phyloP scores from a whole-genome alignment of 306 rosid species.

The Inga oerstediana region DNA sequence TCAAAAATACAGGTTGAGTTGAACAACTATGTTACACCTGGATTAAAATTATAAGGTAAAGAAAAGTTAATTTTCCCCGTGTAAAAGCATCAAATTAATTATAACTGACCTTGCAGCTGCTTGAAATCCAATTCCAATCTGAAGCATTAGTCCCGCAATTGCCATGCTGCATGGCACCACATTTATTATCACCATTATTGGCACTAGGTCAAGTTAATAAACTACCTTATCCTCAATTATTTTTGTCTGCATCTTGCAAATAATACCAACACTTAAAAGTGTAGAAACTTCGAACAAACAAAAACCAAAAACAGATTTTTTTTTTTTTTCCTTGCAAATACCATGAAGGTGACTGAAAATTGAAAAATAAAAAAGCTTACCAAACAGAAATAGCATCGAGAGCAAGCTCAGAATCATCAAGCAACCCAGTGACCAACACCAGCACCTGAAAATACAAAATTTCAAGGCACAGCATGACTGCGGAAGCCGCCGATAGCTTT shows the following conservation, averaged over 20 bases:
- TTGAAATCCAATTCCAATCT: constrained; percentile 63
- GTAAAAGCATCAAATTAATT: no score
- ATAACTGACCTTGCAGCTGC: constrained; percentile 63
- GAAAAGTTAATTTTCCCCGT: no score
- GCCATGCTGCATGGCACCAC: constrained; percentile 46
- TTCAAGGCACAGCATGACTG: constrained; percentile 84
- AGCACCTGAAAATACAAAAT: constrained; percentile 72
- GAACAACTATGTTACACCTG: no score
- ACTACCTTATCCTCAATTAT: no score
- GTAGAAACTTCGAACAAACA: no score
- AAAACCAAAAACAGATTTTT: no score
- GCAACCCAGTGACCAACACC: constrained; percentile 70
- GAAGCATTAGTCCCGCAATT: constrained; percentile 49
- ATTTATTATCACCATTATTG: no score
- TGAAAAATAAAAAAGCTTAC: constrained; percentile 30
- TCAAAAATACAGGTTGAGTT: no score
- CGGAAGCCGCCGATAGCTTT: constrained; percentile 63
- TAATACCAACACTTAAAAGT: no score
- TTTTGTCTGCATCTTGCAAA: no score
- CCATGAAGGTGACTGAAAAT: background rate
- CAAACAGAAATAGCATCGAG: constrained; percentile 66
- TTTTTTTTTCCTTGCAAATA: background rate
- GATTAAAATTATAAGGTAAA: no score
- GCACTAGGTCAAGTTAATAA: no score
- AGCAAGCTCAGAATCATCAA: constrained; percentile 61